Percentiles rank a stretch among this genome's conserved stretches.
Evolutionary conservation across 495 filamentous ascomycete genomes (phyloP).

Genomic region (Margaritispora aquatica): DNA sequence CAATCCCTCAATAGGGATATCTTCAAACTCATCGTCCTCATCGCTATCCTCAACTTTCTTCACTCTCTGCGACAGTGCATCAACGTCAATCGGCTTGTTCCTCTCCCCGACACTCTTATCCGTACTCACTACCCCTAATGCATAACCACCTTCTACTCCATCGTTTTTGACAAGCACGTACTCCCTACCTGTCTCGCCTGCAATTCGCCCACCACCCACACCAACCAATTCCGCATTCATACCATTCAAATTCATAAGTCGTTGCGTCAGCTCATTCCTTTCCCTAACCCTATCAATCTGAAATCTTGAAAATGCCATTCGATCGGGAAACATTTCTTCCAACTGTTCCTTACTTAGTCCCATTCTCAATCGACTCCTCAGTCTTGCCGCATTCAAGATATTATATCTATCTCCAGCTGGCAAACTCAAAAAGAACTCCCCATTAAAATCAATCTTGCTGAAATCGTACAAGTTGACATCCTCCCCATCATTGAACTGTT

Average conservation of each 20-base stretch:
- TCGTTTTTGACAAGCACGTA: conserved; percentile 96
- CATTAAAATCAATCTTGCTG: conserved; percentile 95
- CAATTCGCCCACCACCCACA: conserved; percentile 62
- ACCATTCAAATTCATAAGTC: conserved; percentile 89
- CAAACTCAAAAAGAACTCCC: conserved; percentile 84
- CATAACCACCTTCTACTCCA: conserved; percentile 94
- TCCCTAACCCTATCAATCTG: conserved; percentile 92
- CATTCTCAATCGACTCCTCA: conserved; percentile 86
- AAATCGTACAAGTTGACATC: conserved; percentile 99
- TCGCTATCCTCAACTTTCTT: conserved; percentile 54
- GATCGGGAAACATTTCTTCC: conserved; percentile 91
- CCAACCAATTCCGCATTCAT: conserved; percentile 67
- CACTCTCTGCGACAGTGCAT: conserved; percentile 54
- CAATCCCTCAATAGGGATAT: conserved; percentile 89
- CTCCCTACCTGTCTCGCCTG: conserved; percentile 83
- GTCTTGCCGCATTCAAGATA: conserved; percentile 85
- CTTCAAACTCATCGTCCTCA: conserved; percentile 73
- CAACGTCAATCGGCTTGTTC: conserved; percentile 85
- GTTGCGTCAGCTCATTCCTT: conserved; percentile 90
- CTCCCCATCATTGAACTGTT: conserved; percentile 86
- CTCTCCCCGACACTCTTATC: conserved; percentile 67
- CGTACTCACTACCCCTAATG: conserved; percentile 81
- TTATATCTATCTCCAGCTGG: conserved; percentile 92
- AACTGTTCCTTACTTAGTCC: conserved; percentile 94
- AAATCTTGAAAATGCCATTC: conserved; percentile 95